phyloP scores from a whole-genome alignment of 768 basidiomycete genomes.

The Phaffia australis region DNA sequence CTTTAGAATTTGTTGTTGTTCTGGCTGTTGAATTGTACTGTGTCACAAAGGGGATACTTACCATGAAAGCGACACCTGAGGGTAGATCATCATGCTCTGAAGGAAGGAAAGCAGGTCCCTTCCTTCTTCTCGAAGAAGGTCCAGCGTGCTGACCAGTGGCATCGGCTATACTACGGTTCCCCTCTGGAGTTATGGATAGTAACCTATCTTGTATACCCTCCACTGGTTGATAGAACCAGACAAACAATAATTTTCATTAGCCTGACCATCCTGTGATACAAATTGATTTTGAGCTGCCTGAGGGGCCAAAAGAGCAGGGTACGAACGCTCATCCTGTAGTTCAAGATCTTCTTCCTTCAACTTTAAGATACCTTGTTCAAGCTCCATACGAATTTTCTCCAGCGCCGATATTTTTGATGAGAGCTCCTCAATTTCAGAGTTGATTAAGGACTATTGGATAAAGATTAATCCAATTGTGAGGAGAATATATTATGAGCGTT shows the following conservation, averaged over 20 bases:
- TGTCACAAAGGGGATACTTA: slow-evolving; percentile 37
- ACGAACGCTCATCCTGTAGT: slow-evolving; percentile 86
- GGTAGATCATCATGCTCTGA: slow-evolving; percentile 96
- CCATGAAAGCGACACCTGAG: slow-evolving; percentile 93
- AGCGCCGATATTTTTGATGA: slow-evolving; percentile 78
- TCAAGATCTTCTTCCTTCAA: slow-evolving; percentile 92
- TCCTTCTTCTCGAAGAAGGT: slow-evolving; percentile 11
- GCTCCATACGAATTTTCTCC: slow-evolving; percentile 63
- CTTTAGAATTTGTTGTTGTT: background rate
- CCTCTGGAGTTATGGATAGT: slow-evolving; percentile 7
- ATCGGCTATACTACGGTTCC: background rate
- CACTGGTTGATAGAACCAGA: slow-evolving; percentile 45
- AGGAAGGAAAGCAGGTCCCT: slow-evolving; percentile 79
- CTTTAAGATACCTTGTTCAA: slow-evolving; percentile 72
- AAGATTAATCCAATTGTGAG: background rate
- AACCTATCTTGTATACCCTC: slow-evolving; percentile 66
- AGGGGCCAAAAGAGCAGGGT: background rate
- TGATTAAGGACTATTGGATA: slow-evolving; percentile 57
- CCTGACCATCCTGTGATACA: background rate
- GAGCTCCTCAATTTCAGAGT: slow-evolving; percentile 78
- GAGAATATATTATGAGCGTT: background rate
- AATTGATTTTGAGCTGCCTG: background rate
- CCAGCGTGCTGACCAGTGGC: background rate
- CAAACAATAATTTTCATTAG: background rate
- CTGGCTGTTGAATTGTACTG: background rate